A percentile compares a stretch with the other conserved stretches of the same genome.
Conservation (phyloP, 768 basidiomycete genomes). For the Phaeotremella skinneri region DNA sequence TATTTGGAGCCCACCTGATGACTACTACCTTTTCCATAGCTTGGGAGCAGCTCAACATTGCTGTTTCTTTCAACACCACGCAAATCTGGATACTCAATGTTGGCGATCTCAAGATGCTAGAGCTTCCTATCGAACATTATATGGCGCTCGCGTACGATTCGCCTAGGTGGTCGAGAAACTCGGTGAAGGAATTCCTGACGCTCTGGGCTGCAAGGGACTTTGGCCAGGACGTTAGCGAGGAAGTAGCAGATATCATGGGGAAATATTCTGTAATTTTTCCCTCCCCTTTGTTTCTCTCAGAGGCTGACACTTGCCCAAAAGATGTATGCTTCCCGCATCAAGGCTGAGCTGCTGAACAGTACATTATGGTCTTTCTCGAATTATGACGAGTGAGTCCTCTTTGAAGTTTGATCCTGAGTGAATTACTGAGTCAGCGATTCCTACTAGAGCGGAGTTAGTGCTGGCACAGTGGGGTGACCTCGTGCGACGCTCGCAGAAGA, state of each 20-base stretch:
- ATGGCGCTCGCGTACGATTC: constrained; percentile 64
- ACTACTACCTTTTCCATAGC: constrained; percentile 52
- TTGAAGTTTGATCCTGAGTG: not conserved
- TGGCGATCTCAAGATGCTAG: constrained; percentile 72
- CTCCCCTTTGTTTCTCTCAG: constrained; percentile 47
- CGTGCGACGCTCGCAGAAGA: constrained; percentile 57
- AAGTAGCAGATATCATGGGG: constrained; percentile 59
- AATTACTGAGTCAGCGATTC: not conserved
- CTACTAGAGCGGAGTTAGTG: constrained; percentile 61
- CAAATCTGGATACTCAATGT: constrained; percentile 72
- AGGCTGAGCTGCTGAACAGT: constrained; percentile 65
- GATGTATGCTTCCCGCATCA: constrained; percentile 55
- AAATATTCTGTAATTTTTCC: constrained; percentile 28
- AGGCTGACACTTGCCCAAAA: constrained; percentile 60
- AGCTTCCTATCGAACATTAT: constrained; percentile 70
- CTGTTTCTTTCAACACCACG: constrained; percentile 61
- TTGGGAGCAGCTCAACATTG: constrained; percentile 69
- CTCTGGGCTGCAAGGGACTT: constrained; percentile 68
- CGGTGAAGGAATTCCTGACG: constrained; percentile 59
- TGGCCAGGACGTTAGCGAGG: constrained; percentile 54
- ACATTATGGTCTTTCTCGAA: constrained; percentile 65
- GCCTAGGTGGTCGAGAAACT: constrained; percentile 59
- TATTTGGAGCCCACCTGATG: too few relatives aligned
- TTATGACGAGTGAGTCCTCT: constrained; percentile 70
- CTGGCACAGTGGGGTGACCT: constrained; percentile 59